A percentile compares a stretch with the other conserved stretches of the same genome.
Evolutionary conservation across 257 asterid species (phyloP).

Genomic region (Nicotiana attenuata): DNA sequence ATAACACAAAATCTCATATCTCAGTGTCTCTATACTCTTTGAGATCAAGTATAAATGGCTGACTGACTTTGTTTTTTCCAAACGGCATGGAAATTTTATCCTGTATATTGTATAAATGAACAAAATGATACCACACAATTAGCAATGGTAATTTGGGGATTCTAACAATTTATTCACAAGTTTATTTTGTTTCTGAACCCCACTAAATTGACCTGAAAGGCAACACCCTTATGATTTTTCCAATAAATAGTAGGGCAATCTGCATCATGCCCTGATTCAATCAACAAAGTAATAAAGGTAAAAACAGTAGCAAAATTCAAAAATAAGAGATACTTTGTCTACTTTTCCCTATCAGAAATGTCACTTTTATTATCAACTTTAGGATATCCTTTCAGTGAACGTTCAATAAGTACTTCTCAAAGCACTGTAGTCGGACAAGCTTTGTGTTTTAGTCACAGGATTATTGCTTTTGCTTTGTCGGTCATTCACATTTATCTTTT

Average conservation of each 20-base stretch:
- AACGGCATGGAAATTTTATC: background rate
- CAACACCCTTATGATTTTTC: background rate
- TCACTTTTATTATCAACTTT: background rate
- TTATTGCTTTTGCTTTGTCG: background rate
- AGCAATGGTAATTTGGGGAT: background rate
- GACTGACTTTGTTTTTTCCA: background rate
- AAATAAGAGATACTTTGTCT: background rate
- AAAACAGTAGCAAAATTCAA: background rate
- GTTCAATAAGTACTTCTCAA: background rate
- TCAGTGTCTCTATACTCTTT: background rate
- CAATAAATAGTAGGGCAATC: background rate
- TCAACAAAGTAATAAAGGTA: slow-evolving; percentile 1
- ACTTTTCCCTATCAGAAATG: background rate
- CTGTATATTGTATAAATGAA: background rate
- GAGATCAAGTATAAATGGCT: background rate
- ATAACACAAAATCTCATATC: background rate
- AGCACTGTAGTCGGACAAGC: background rate
- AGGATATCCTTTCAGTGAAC: background rate
- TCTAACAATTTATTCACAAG: background rate
- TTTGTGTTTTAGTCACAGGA: background rate
- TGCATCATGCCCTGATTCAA: background rate
- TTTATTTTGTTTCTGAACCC: background rate
- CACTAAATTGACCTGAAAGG: background rate
- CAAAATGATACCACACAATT: background rate
- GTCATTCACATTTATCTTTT: background rate